A percentile compares a stretch with the other conserved stretches of the same genome.
Conservation (phyloP, 2,329 filamentous ascomycete species). For the Aspergillus fischeri region DNA sequence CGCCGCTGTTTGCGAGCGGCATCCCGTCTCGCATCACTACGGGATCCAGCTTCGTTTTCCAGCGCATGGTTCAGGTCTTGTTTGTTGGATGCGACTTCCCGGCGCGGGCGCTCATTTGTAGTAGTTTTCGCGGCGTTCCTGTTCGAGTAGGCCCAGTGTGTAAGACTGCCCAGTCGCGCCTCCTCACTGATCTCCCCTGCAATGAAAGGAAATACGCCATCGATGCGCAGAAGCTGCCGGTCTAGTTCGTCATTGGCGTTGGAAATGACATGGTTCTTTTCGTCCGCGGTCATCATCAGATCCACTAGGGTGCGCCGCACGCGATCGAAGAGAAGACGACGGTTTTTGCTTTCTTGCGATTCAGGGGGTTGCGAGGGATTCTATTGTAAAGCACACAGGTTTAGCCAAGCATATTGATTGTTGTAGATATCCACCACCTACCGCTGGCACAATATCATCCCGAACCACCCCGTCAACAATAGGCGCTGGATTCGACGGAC, state of each 20-base stretch:
- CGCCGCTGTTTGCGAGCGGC: constrained; percentile 72
- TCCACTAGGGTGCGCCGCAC: constrained; percentile 74
- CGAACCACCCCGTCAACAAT: constrained; percentile 32
- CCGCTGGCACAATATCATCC: constrained; percentile 30
- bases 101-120: constrained; percentile 67
- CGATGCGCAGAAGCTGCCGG: constrained; percentile 77
- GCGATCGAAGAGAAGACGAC: constrained; percentile 70
- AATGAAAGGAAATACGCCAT: constrained; percentile 81
- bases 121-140: constrained; percentile 58
- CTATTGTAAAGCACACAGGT: constrained; percentile 13
- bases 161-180: constrained; percentile 83
- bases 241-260: constrained; percentile 87
- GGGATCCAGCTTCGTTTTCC: constrained; percentile 76
- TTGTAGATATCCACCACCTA: constrained; percentile 14
- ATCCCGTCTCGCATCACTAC: constrained; percentile 81
- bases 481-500: constrained; percentile 32
- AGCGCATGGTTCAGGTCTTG: constrained; percentile 62
- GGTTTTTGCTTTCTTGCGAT: constrained; percentile 34
- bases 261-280: constrained; percentile 95
- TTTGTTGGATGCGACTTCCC: constrained; percentile 73
- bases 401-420: background rate
- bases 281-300: constrained; percentile 85
- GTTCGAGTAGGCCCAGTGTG: constrained; percentile 93
- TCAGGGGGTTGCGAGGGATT: constrained; percentile 27
- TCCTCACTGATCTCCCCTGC: constrained; percentile 90